A percentile compares a stretch with the other conserved stretches of the same genome.
Conservation (phyloP, 805 yeast species). For the Wickerhamiella musiphila region DNA sequence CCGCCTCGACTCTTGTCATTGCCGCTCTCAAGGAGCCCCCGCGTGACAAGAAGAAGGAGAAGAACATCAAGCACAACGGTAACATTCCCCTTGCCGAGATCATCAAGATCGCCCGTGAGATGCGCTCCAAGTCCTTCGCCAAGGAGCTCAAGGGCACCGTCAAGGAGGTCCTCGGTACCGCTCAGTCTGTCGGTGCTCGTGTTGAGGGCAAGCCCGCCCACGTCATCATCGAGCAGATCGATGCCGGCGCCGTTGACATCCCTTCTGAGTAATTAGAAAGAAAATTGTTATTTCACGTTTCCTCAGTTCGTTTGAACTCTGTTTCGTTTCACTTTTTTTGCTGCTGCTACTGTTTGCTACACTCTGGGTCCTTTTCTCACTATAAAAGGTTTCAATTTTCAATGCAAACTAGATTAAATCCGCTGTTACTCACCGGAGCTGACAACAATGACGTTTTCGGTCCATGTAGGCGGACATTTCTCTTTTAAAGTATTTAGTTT, state of each 20-base stretch:
- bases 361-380: constrained; percentile 54
- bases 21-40: constrained; percentile 99
- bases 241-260: constrained; percentile 90
- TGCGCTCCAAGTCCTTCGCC: constrained; percentile 96
- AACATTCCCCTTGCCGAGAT: constrained; percentile 95
- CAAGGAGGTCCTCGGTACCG: constrained; percentile 98
- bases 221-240: constrained; percentile 94
- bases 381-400: constrained; percentile 7
- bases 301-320: constrained; percentile 3
- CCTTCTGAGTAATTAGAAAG: constrained; percentile 19
- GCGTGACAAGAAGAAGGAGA: constrained; percentile 99
- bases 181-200: constrained; percentile 99
- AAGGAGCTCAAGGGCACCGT: constrained; percentile 91
- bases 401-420: constrained; percentile 10
- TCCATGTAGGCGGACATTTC: constrained; percentile 6
- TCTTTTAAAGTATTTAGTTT: too few relatives aligned
- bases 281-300: constrained; percentile 3
- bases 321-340: constrained; percentile 4
- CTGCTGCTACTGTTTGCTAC: constrained; percentile 51
- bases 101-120: constrained; percentile 90
- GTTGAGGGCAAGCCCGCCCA: constrained; percentile 99
- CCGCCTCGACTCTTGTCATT: constrained; percentile 97
- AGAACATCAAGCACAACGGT: constrained; percentile 98
- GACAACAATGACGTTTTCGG: constrained; percentile 6
- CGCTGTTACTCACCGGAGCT: constrained; percentile 9